Evolutionary conservation across 306 rosid species (phyloP), one percentile per base, ranked within the genome.

Genomic region (Quercus dentata): DNA sequence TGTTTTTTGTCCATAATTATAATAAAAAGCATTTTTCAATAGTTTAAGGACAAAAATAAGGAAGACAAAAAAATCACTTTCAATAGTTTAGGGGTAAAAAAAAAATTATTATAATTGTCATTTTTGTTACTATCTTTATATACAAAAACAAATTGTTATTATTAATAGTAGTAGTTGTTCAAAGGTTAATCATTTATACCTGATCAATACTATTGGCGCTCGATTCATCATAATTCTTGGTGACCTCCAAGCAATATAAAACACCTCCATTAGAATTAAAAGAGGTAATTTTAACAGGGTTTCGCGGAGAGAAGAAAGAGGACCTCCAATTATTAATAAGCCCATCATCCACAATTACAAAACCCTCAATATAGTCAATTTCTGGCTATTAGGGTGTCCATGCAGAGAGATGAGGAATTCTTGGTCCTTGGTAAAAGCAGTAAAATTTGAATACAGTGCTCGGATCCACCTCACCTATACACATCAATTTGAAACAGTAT

Each of bases 321-420:
- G 99, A 95, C 61, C 99, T 88, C 99, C 99, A 95, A 79, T 93
- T 95, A 76, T 95, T 95, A 56, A 91, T 88, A 21, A 95, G 89
- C 6, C 98, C 97, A 82, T 93, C 97, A 59, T 95, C 99, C 2
- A 91, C 99, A 35, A 93, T 95, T 4, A 95, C 98, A 75, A 95
- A 95, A 56, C 99, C 99, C 81, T 95, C 99, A 4, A 95, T 91
- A 80, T 95, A 95, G 55, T 95, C 99, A 95, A 93, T 73, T 87
- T 95, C 78, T 90, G 81, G 52, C 74, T 74, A 3, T 76, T 56
- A 20, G 86, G 78, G 13, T 85, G 83, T 71, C 87, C 97, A 80
- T 93, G 94, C 88, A 92, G 69, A 51, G 99, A 95, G 41, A 95
- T 93, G 6, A 95, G 93, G 80, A 79, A 89, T 74, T 95, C 98